Evolutionary conservation across 441 rosid genomes (phyloP), one percentile per base, ranked within the genome.

Genomic region (Populus hybrid): DNA sequence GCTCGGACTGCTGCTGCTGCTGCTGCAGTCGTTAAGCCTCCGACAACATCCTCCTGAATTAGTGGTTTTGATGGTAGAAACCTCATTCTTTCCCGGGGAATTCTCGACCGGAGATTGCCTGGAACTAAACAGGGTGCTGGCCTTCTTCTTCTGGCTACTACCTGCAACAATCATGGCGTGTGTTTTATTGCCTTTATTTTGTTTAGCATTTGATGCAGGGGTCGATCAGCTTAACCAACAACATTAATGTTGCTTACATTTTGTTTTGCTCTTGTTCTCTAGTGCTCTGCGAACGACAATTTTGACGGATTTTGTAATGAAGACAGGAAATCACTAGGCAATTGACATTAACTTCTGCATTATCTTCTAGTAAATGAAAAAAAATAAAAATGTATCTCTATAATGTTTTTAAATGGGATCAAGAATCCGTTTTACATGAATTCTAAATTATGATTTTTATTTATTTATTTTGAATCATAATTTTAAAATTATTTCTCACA

Each of bases 21-120:
- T 68, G 59, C 28, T 65, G 74, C 82, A 81, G 77, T 77, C 89
- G 71, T 61, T 75, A n/a, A 77, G 14, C 36, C 76, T 54, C 28
- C 78, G 67, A 30, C 83, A 80, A 30, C 66, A 75, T 21, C 81
- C 59, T 2, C 75, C 54, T 4, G 81, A 73, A 26, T 24, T 0
- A 0, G 26, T 2, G 11, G 61, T 14, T 70, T 35, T 0, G 74
- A 38, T 10, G 14, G 38, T 7, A 6, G 30, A 34, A 46, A 67
- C 67, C 8, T n/a, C 69, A 3, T n/a, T 30, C 4, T 68, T 77
- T 23, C 6, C 68, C 18, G 72, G 72, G 7, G 76, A 36, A 54
- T 32, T 76, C 59, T 16, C 10, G 28, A 8, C 61, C 38, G 80
- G 76, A 1, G 81, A 81, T 59, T 67, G 81, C 24, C 71, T 75